Evolutionary conservation across 441 rosid species (phyloP), one percentile per base, ranked within the genome.

Genomic region (Aquilaria agallochum): DNA sequence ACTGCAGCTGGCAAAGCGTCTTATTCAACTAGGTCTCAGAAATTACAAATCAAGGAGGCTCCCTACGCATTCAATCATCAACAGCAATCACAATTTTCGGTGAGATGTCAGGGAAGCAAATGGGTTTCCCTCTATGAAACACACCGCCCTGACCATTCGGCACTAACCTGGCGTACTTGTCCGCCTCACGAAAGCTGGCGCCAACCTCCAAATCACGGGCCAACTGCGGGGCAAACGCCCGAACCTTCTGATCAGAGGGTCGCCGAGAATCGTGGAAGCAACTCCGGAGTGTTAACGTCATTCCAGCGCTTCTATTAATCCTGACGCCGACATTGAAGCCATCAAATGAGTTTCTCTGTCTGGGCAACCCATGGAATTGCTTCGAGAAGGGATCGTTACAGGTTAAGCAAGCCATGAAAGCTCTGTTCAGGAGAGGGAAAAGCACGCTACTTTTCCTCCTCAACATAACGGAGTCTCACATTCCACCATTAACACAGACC

Each of bases 31-130:
- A 15, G 15, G 15, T 15, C 15, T 15, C 15, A 15, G 15, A 15
- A 15, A 15, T 15, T 15, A 15, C 15, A 0, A 15, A 15, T 15
- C 15, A 15, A 15, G 15, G 15, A 15, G 15, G 15, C 15, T 15
- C 15, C 15, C 15, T 15, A 15, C 15, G 15, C 15, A 15, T 15
- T 15, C 15, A 15, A 15, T 15, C 89, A 59, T 95, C 99, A 55
- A 95, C 99, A 13, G 99, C 99, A 34, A 95, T 97, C 48, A 77
- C 80, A 2, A 88, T 58, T 71, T 83, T 94, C 5, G 77, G 69
- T 27, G 52, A 65, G 55, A 60, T 71, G 31, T 71, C 80, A 54
- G 68, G 66, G 31, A 81, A 78, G 40, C 82, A 79, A 48, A 76
- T 64, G 53, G 66, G 79, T 59, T 66, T 76, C 50, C 88, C 80